Evolutionary conservation across 2,329 filamentous ascomycete species (phyloP).

Genomic region (Bertia moriformis): DNA sequence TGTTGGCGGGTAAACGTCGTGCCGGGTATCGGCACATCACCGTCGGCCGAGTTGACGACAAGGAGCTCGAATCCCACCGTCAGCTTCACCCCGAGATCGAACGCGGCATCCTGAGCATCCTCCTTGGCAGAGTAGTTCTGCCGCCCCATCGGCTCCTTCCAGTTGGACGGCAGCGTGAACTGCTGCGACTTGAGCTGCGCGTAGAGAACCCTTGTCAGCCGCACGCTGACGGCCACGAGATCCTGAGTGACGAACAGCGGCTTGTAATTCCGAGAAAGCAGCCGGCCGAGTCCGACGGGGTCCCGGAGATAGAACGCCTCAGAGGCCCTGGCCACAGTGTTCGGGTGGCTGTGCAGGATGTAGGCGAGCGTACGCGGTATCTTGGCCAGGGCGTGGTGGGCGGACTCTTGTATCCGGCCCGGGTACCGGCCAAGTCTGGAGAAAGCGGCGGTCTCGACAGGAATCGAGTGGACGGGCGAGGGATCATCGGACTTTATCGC

Average conservation of each 20-base stretch:
- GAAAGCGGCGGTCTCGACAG: slow-evolving; percentile 79
- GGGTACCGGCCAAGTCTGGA: slow-evolving; percentile 78
- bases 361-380: slow-evolving; percentile 72
- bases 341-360: slow-evolving; percentile 61
- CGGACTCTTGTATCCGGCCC: slow-evolving; percentile 52
- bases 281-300: no score
- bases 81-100: slow-evolving; percentile 80
- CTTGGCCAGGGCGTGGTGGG: slow-evolving; percentile 61
- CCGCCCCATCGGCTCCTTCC: slow-evolving; percentile 13
- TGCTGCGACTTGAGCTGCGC: slow-evolving; percentile 80
- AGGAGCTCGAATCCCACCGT: slow-evolving; percentile 86
- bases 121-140: slow-evolving; percentile 6
- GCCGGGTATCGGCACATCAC: no score
- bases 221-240: slow-evolving; percentile 63
- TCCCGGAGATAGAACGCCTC: slow-evolving; percentile 91
- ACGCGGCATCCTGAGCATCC: slow-evolving; percentile 33
- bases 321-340: slow-evolving; percentile 66
- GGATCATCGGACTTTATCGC: slow-evolving; percentile 40
- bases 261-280: slow-evolving; percentile 39
- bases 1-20: no score
- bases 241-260: slow-evolving; percentile 59
- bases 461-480: slow-evolving; percentile 53
- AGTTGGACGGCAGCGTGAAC: slow-evolving; percentile 50
- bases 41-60: no score
- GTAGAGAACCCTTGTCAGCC: slow-evolving; percentile 78